Evolutionary conservation across 1,139 yeast species (phyloP), one percentile per base, ranked within the genome.

Genomic region (Blastobotrys capitulatus): DNA sequence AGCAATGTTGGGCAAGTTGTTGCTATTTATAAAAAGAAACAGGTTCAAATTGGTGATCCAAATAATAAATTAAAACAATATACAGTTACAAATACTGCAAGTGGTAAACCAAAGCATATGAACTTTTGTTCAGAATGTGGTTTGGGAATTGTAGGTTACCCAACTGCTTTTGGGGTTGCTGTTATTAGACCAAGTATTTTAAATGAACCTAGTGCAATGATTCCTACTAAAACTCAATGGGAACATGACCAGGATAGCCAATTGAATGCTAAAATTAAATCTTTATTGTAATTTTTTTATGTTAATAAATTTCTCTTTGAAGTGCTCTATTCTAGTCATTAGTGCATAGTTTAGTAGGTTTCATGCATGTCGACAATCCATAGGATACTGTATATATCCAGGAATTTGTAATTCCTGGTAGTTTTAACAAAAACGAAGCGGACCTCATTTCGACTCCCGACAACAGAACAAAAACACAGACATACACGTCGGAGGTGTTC

Each of bases 81-180:
- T 19, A 10, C 22, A 3, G 38, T 19, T 18, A 16, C 2, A 7
- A 29, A 27, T 16, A 42, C 45, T 22, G 38, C 4, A 9, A 42
- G 46, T 22, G 46, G 46, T 20, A 34, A 42, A 18, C 39, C 31
- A 9, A 42, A 42, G 31, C 15, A 25, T n/a, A 34, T 42, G 46
- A 34, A 20, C 15, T 42, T 42, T 29, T 42, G 46, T 38, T 12
- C 38, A 15, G 36, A 42, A 19, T 42, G 46, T 34, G 46, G 46
- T n/a, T 29, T 32, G 26, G 38, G 38, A 7, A 18, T 42, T 2
- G 19, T 25, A 2, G 44, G 44, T 2, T 42, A 20, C 26, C 44
- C 38, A 12, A 42, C 44, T 25, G 7, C 22, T 5, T 42, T 12
- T 13, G 26, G 26, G 6, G 29, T 42, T 7, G 29, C 29, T 20